A percentile compares a stretch with the other conserved stretches of the same genome.
These are phyloP conservation scores for Ajuga reptans DNA, from an alignment of 305 asterid genomes.

Conservation along the genomic window DNA sequence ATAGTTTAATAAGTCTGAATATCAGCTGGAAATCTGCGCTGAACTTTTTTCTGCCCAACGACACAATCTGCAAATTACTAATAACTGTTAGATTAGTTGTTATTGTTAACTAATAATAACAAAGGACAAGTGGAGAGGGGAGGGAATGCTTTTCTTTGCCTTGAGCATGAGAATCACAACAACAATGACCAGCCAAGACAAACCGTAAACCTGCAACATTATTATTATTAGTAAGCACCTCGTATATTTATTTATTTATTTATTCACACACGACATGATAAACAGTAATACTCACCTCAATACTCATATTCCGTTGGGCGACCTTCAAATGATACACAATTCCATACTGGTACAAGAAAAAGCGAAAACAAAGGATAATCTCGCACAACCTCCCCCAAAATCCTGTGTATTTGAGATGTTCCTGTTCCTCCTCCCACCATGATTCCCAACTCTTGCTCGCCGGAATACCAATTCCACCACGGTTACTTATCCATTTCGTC, in stretches of 20 bases:
- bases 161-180: conserved; percentile 55
- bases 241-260: too few relatives aligned
- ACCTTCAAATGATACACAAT: conserved; percentile 64
- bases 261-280: not conserved
- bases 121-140: too few relatives aligned
- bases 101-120: too few relatives aligned
- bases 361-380: conserved; percentile 54
- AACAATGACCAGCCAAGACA: conserved; percentile 73
- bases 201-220: conserved; percentile 55
- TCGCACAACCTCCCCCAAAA: conserved; percentile 53
- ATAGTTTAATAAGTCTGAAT: conserved; percentile 63
- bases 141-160: conserved; percentile 4
- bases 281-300: conserved; percentile 39
- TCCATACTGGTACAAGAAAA: conserved; percentile 75
- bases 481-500: conserved; percentile 61
- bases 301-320: conserved; percentile 44
- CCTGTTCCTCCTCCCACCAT: conserved; percentile 90
- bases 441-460: conserved; percentile 84
- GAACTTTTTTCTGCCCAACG: conserved; percentile 73
- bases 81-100: too few relatives aligned
- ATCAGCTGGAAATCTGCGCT: conserved; percentile 81
- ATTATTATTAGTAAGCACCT: too few relatives aligned
- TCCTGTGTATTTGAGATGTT: conserved; percentile 62
- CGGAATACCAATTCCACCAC: conserved; percentile 74
- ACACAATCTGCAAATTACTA: conserved; percentile 41